Evolutionary conservation across 2,329 filamentous ascomycete species (phyloP), one percentile per base, ranked within the genome.

Genomic region (Fusarium vanettenii): DNA sequence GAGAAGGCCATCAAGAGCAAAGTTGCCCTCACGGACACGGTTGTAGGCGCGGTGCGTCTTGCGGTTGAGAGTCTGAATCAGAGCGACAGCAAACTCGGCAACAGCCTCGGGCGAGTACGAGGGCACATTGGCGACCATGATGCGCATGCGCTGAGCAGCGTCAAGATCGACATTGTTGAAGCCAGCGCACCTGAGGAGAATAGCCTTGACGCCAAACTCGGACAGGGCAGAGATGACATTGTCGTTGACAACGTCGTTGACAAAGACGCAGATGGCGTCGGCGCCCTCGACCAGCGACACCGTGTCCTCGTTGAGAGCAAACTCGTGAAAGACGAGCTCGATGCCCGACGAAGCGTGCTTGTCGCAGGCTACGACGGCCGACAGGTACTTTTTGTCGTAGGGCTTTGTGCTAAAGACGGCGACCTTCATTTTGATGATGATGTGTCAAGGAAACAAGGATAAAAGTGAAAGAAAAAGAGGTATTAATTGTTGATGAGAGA

Each of bases 41-140:
- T 91, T 92, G 82, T 92, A 93, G 4, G 91, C 90, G 25, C 90
- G 89, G 80, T 93, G 92, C 16, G 90, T 92, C 79, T 91, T 89
- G 50, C 92, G 89, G 80, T 93, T 92, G 50, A 93, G 85, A 1
- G 91, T 92, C 83, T 92, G 90, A 63, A 93, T 85, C 69, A 93
- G 85, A 2, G 91, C 90, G n/a, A 93, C 87, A 45, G 90, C 88
- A 77, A 92, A 93, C 84, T 93, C 92, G 73, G 91, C 91, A 3
- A 93, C 92, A 3, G 91, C 90, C 80, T 93, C 90, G 68, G 92
- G 92, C 9, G 90, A 91, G 83, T 93, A 93, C 4, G 90, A 88
- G 1, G 92, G 91, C 37, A 93, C 91, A 69, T 91, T 90, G 75
- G 90, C 90, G 52, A 93, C 90, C 77, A 89, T 89, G 73, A 93